These are phyloP conservation scores for Debaryomycetaceae sp. DNA, from an alignment of 1,139 yeast genomes.

Conservation along the genomic window DNA sequence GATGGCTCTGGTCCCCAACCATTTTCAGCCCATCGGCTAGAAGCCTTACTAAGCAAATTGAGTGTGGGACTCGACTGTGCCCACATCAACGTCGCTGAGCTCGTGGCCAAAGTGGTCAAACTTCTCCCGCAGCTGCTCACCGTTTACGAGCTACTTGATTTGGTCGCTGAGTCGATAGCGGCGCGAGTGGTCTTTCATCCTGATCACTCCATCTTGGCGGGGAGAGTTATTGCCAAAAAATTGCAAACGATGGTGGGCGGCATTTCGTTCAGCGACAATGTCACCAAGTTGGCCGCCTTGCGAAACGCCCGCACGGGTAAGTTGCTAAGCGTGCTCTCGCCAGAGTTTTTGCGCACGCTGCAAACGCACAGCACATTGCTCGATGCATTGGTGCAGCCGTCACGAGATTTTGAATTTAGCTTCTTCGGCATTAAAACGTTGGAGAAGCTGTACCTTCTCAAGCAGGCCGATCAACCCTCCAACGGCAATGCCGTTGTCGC, in stretches of 20 bases:
- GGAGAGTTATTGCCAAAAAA: constrained; percentile 35
- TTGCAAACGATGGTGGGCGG: constrained; percentile 18
- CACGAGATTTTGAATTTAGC: constrained; percentile 38
- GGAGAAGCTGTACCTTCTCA: constrained; percentile 43
- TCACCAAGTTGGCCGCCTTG: constrained; percentile 15
- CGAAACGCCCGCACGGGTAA: constrained; percentile 13
- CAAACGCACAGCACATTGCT: constrained; percentile 26
- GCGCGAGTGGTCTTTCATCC: constrained; percentile 43
- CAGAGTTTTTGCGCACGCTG: constrained; percentile 28
- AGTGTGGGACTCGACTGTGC: constrained; percentile 19
- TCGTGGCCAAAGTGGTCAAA: constrained; percentile 18
- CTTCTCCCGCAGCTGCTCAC: constrained; percentile 34
- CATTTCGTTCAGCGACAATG: constrained; percentile 30
- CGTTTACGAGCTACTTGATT: constrained; percentile 29
- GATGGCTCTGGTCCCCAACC: no score
- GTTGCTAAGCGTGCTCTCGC: constrained; percentile 18
- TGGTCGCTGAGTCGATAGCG: constrained; percentile 43
- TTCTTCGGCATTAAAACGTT: constrained; percentile 54
- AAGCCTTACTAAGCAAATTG: no score
- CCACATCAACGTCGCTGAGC: constrained; percentile 18
- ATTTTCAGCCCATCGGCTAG: no score
- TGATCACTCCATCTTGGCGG: constrained; percentile 45
- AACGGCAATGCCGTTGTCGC: background rate
- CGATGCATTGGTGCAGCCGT: constrained; percentile 30
- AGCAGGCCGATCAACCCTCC: constrained; percentile 27